Evolutionary conservation across 108 stramenopile species (phyloP).

Genomic region (Discostella pseudostelligera): DNA sequence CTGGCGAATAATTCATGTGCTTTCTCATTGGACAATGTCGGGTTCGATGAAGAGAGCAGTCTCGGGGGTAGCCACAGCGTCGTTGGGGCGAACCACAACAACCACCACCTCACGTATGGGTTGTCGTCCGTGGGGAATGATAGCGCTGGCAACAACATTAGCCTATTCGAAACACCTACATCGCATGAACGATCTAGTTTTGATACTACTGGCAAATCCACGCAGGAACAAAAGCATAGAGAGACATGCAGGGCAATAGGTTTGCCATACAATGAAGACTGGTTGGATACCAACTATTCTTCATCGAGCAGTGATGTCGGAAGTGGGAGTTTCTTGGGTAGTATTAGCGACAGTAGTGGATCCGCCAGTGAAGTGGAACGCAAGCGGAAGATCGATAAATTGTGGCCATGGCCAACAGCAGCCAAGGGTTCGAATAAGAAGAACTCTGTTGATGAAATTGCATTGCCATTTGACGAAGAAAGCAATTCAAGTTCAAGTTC

Average conservation of each 20-base stretch:
- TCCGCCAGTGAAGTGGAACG: not conserved
- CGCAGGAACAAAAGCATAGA: conserved; percentile 18
- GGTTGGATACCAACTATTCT: not conserved
- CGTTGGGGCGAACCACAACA: not conserved
- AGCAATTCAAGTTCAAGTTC: not conserved
- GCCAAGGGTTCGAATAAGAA: not conserved
- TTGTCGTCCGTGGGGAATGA: too few species aligned
- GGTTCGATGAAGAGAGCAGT: conserved; percentile 36
- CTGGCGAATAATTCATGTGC: conserved; percentile 23
- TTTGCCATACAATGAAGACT: conserved; percentile 21
- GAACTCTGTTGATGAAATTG: conserved; percentile 8
- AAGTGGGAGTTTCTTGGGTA: conserved; percentile 6
- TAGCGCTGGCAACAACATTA: not conserved
- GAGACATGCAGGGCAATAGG: conserved; percentile 32
- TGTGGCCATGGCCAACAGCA: conserved; percentile 13
- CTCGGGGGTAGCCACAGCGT: not conserved
- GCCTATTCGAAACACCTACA: conserved; percentile 16
- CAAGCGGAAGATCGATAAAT: conserved; percentile 6
- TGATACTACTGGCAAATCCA: not conserved
- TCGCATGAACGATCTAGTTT: not conserved
- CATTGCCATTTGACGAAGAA: conserved; percentile 6
- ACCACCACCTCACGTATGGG: too few species aligned
- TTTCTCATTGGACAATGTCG: conserved; percentile 38
- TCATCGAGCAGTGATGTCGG: not conserved
- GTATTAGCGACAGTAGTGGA: not conserved